Base-by-base conservation (phyloP, 345 rosid species). In the Citrus trifoliata region DNA sequence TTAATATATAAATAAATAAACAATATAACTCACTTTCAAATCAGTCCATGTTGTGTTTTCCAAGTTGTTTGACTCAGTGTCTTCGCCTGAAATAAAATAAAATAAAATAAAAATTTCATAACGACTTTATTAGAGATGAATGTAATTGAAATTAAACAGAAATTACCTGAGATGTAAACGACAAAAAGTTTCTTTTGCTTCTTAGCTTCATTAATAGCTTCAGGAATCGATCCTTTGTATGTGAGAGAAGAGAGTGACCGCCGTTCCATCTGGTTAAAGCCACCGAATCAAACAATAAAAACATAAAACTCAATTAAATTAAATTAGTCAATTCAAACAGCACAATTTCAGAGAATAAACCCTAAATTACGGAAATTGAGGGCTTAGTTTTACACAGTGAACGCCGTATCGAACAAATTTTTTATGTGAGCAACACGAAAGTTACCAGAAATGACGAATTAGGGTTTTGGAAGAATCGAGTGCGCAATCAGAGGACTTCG, bases 161-260 rank as follows among this genome's bases (percentile, higher is more conserved):
- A 62, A 63, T 78, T 81, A 93, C 98, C 97, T 59, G 96, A 92
- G 67, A 93, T 89, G 82, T 91, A 92, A 33, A 95, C 99, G 32
- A 95, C 88, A 60, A 95, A 89, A 76, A 93, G 95, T 78, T 92
- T 95, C 92, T 87, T 93, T 89, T 84, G 93, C 37, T 37, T 69
- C 75, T 88, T 87, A 42, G 98, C 90, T 87, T 91, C 93, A 28
- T 81, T 4, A 66, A 95, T 93, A 6, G 98, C 99, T 81, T 90
- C 92, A 28, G 89, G 65, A 62, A 95, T 85, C 4, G 97, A 86
- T 12, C 98, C 98, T 85, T 88, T 89, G 85, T 82, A 89, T 0
- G 89, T 48, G 8, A 93, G 88, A 67, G 89, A 85, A 58, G 86
- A 88, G 24, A 90, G 75, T 55, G 88, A 85, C 40, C 78, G 78